Conservation (phyloP, 75 land plant genomes). For the Selaginella moellendorffii region DNA sequence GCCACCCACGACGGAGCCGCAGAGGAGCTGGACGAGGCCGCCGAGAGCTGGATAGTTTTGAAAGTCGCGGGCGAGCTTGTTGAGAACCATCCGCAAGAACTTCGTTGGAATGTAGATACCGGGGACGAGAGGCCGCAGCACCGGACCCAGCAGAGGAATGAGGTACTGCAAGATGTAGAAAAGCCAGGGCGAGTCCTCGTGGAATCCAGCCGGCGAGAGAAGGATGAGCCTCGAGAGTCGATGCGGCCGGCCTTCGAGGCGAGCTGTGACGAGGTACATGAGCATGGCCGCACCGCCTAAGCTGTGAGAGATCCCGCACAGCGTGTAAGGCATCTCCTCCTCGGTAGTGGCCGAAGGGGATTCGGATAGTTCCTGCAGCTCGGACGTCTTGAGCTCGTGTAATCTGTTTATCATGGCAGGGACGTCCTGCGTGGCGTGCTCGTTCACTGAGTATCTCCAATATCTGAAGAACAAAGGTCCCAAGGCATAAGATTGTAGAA, state of each 20-base stretch:
- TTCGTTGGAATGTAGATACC: slow-evolving; percentile 82
- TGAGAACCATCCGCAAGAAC: slow-evolving; percentile 77
- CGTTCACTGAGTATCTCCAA: slow-evolving; percentile 85
- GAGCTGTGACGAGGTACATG: slow-evolving; percentile 72
- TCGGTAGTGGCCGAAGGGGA: slow-evolving; percentile 21
- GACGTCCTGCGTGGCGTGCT: slow-evolving; percentile 85
- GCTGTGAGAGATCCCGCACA: slow-evolving; percentile 78
- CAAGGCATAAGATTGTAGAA: no score
- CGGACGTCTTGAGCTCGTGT: slow-evolving; percentile 60
- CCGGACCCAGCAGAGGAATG: slow-evolving; percentile 47
- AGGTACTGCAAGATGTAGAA: slow-evolving; percentile 32
- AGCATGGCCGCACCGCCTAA: slow-evolving; percentile 85
- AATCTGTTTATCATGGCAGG: slow-evolving; percentile 84
- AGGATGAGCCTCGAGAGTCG: slow-evolving; percentile 65
- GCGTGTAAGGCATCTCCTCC: slow-evolving; percentile 47
- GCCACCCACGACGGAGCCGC: slow-evolving; percentile 77
- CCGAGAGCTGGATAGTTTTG: slow-evolving; percentile 94
- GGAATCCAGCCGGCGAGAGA: slow-evolving; percentile 93
- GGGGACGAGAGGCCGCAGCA: slow-evolving; percentile 56
- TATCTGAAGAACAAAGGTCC: no score
- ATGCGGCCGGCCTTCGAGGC: slow-evolving; percentile 56
- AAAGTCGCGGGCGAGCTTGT: slow-evolving; percentile 89
- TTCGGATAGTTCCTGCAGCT: slow-evolving; percentile 17
- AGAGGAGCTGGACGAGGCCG: slow-evolving; percentile 77
- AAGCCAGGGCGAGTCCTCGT: slow-evolving; percentile 45